Evolutionary conservation across 2,329 filamentous ascomycete genomes (phyloP).

Genomic region (Apiospora malaysiana): DNA sequence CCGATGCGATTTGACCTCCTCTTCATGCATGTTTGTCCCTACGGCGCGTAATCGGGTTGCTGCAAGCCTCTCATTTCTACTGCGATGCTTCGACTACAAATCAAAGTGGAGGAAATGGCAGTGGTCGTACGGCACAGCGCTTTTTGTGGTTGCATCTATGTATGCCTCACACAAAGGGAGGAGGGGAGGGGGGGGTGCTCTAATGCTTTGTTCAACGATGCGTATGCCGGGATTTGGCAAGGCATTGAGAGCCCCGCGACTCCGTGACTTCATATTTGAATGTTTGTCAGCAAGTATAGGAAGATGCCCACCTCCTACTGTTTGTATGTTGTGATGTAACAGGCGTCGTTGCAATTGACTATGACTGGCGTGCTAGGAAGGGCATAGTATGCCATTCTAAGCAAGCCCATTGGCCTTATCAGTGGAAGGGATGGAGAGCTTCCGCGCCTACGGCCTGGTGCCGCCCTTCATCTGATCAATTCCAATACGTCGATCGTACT

Average conservation of each 20-base stretch:
- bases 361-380: not conserved
- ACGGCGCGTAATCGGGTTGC: not conserved
- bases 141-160: not conserved
- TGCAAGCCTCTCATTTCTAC: not conserved
- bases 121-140: not conserved
- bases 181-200: not conserved
- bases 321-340: not conserved
- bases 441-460: not conserved
- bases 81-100: not conserved
- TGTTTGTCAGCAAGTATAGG: not conserved
- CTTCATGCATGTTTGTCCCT: not conserved
- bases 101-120: not conserved
- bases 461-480: not conserved
- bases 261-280: not conserved
- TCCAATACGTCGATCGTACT: not conserved
- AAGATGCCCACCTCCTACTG: not conserved
- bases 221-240: not conserved
- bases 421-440: not conserved
- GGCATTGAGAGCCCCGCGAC: not conserved
- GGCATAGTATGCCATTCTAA: not conserved
- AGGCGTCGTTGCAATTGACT: conserved; percentile 12
- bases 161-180: not conserved
- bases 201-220: too few relatives aligned
- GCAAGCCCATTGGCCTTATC: not conserved
- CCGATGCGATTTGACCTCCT: not conserved